Evolutionary conservation across 257 asterid species (phyloP), one percentile per base, ranked within the genome.

Genomic region (Penstemon eatonii): DNA sequence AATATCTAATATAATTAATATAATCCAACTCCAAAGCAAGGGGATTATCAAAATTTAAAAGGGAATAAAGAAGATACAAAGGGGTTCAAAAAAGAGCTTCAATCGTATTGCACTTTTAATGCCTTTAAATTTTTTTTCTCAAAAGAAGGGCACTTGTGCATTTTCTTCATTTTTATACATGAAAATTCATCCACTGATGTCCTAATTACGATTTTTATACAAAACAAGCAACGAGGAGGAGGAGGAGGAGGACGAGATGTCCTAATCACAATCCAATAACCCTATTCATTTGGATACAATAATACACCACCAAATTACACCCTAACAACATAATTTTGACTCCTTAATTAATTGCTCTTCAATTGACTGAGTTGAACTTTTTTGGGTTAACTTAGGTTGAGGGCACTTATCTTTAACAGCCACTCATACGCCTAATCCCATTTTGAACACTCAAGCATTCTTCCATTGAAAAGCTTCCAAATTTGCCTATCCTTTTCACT

Each of bases 341-440:
- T 58, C 41, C 44, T 64, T 72, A 45, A 18, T 40, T 53, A 56
- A 53, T 25, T 50, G 67, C 54, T 75, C 67, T 18, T 65, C 62
- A 55, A 54, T 52, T 8, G n/a, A 43, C 58, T 69, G 53, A 79
- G 76, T 65, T 75, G 79, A 74, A 78, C 57, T 44, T 69, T 69
- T 60, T 67, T 60, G 78, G 89, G 79, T 79, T 69, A 75, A 41
- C 79, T 81, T 79, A 25, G 89, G 87, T 63, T 70, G 84, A 72
- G 86, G 84, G 82, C 78, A 65, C 41, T 67, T 74, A 76, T 78
- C 56, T 44, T 70, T 66, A 65, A 56, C 70, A 76, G 76, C 76
- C 88, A 76, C 89, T 73, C 80, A 74, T 77, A 78, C 74, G 75
- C 89, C 80, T 69, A 56, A 69, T 73, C 84, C 85, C 85, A 33